Evolutionary conservation across 139 green algal genomes (phyloP).

Genomic region (Coelastrella sp.): DNA sequence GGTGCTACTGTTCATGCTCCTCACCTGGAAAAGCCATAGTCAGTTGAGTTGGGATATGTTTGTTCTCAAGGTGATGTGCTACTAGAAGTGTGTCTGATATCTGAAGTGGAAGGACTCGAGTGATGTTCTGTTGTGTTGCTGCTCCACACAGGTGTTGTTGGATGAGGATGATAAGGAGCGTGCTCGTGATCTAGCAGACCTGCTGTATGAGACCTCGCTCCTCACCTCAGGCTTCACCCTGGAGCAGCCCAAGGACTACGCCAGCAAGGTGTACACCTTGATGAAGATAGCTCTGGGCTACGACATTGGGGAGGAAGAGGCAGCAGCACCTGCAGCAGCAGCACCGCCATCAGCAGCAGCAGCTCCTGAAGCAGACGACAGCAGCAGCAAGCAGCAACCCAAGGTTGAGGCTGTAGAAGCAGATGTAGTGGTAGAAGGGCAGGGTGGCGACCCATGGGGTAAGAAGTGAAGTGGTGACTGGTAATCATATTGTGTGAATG

Average conservation of each 20-base stretch:
- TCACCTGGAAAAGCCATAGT: too few species aligned
- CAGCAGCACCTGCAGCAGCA: background rate
- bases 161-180: constrained; percentile 64
- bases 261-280: constrained; percentile 61
- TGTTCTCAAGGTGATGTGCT: too few species aligned
- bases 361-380: constrained; percentile 31
- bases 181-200: constrained; percentile 67
- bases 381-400: constrained; percentile 6
- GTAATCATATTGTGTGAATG: too few species aligned
- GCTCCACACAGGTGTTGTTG: constrained; percentile 42
- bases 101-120: too few species aligned
- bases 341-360: background rate
- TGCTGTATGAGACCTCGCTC: constrained; percentile 95
- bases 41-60: too few species aligned
- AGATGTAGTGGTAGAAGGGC: constrained; percentile 43
- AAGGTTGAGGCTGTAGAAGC: constrained; percentile 35
- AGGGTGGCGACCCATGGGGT: constrained; percentile 49
- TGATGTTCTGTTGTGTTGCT: too few species aligned
- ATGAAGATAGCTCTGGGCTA: constrained; percentile 49
- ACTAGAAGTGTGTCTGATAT: too few species aligned
- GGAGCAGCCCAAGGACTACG: constrained; percentile 84
- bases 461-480: too few species aligned
- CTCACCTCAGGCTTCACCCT: constrained; percentile 83
- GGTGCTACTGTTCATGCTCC: too few species aligned
- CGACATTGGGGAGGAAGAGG: constrained; percentile 28